phyloP scores from a whole-genome alignment of 495 filamentous ascomycete genomes.

The Daldinia grandis region DNA sequence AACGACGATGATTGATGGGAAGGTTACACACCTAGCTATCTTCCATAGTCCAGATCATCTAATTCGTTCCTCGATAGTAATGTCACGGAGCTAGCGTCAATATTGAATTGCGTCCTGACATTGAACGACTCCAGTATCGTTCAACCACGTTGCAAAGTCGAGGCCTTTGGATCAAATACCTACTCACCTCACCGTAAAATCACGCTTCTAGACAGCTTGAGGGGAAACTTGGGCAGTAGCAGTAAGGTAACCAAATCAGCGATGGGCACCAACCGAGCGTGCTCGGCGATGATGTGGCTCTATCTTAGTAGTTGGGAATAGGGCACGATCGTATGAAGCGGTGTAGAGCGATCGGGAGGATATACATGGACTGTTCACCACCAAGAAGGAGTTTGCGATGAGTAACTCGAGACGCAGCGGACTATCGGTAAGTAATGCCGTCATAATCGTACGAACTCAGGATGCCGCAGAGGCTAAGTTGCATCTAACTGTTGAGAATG shows the following conservation, averaged over 20 bases:
- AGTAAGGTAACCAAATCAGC: slow-evolving; percentile 34
- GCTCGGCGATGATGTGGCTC: slow-evolving; percentile 31
- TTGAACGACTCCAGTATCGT: slow-evolving; percentile 32
- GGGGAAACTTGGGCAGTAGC: slow-evolving; percentile 18
- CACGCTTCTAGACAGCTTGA: slow-evolving; percentile 13
- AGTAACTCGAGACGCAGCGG: not conserved
- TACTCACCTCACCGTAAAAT: slow-evolving; percentile 12
- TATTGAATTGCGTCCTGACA: slow-evolving; percentile 23
- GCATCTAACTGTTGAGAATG: slow-evolving; percentile 20
- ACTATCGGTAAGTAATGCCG: slow-evolving; percentile 26
- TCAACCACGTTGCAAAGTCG: slow-evolving; percentile 38
- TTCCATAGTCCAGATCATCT: slow-evolving; percentile 1
- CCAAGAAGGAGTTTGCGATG: slow-evolving; percentile 17
- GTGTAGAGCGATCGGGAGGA: slow-evolving; percentile 24
- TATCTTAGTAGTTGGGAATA: slow-evolving; percentile 30
- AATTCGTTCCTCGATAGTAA: slow-evolving; percentile 26
- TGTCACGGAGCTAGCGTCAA: slow-evolving; percentile 28
- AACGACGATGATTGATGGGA: slow-evolving; percentile 10
- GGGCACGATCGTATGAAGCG: slow-evolving; percentile 24
- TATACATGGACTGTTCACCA: slow-evolving; percentile 13
- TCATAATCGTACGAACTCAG: slow-evolving; percentile 39
- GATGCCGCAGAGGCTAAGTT: slow-evolving; percentile 16
- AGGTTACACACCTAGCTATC: slow-evolving; percentile 16
- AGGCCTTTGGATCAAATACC: slow-evolving; percentile 23
- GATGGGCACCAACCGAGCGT: slow-evolving; percentile 37